A percentile compares a stretch with the other conserved stretches of the same genome.
Conservation (phyloP, 2,329 filamentous ascomycete genomes). For the Exophiala sideris region DNA sequence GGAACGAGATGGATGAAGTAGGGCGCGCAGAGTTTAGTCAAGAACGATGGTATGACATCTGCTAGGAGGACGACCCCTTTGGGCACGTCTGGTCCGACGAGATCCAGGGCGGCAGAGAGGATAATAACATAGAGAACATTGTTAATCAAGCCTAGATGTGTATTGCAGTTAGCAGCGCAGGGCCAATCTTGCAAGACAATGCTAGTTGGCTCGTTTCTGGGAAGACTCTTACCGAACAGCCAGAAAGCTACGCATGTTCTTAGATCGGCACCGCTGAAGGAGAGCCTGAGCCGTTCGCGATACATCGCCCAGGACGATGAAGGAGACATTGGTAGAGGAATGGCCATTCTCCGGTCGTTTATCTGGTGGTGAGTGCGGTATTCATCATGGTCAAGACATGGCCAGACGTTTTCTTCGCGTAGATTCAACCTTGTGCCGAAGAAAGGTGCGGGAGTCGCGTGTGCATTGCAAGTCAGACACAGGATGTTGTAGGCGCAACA, state of each 20-base stretch:
- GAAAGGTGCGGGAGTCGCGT: too few species aligned
- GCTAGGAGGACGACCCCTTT: slow-evolving; percentile 91
- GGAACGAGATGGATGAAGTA: slow-evolving; percentile 91
- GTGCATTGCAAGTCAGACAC: too few species aligned
- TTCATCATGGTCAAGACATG: slow-evolving; percentile 30
- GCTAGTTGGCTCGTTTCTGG: neutral
- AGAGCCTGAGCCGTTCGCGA: slow-evolving; percentile 58
- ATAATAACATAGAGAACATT: slow-evolving; percentile 98
- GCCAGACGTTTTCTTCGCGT: too few species aligned
- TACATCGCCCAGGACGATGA: slow-evolving; percentile 72
- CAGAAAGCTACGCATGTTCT: slow-evolving; percentile 80
- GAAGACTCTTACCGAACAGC: slow-evolving; percentile 72
- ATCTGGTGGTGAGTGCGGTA: too few species aligned
- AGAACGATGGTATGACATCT: slow-evolving; percentile 85
- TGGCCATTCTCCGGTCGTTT: slow-evolving; percentile 22
- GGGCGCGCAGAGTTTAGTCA: slow-evolving; percentile 81
- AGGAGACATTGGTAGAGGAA: slow-evolving; percentile 57
- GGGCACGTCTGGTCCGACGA: slow-evolving; percentile 80
- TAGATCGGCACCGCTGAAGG: slow-evolving; percentile 66
- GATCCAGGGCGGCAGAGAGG: slow-evolving; percentile 88
- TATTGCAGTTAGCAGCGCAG: neutral
- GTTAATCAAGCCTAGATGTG: slow-evolving; percentile 72
- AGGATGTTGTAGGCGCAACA: too few species aligned
- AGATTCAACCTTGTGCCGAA: too few species aligned
- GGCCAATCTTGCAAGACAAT: neutral